Evolutionary conservation across 164 flowering plant species (phyloP).

Genomic region (Umbellularia californica): DNA sequence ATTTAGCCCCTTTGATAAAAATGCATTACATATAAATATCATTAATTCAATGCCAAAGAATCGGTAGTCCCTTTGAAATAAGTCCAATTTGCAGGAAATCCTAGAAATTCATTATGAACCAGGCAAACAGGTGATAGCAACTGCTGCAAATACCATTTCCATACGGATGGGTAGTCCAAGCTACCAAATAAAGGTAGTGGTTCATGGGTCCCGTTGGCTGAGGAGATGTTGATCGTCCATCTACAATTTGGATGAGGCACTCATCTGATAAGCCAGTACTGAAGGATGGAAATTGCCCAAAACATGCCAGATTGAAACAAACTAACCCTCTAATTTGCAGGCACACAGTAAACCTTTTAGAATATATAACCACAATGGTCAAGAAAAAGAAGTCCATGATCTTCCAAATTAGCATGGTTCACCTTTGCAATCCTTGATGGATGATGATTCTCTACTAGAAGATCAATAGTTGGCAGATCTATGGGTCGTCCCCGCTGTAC

Average conservation of each 20-base stretch:
- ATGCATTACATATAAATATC: neutral
- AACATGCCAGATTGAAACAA: neutral
- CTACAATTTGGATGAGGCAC: neutral
- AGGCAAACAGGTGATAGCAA: neutral
- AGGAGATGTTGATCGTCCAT: neutral
- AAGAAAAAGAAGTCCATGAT: neutral
- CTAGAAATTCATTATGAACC: no score
- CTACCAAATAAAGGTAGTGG: neutral
- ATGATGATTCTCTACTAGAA: no score
- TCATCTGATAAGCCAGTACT: no score
- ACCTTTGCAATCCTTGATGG: no score
- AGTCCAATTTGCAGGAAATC: no score
- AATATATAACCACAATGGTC: neutral
- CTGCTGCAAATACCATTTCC: neutral
- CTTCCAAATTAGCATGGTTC: neutral
- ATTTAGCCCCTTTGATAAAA: no score
- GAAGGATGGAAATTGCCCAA: no score
- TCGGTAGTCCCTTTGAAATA: no score
- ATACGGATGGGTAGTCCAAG: neutral
- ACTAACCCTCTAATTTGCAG: neutral
- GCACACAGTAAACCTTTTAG: neutral
- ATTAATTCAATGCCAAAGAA: neutral
- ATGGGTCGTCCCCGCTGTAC: no score
- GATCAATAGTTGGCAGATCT: no score
- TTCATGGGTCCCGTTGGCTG: neutral